Base-by-base conservation (phyloP, 306 rosid species). In the Purshia tridentata region DNA sequence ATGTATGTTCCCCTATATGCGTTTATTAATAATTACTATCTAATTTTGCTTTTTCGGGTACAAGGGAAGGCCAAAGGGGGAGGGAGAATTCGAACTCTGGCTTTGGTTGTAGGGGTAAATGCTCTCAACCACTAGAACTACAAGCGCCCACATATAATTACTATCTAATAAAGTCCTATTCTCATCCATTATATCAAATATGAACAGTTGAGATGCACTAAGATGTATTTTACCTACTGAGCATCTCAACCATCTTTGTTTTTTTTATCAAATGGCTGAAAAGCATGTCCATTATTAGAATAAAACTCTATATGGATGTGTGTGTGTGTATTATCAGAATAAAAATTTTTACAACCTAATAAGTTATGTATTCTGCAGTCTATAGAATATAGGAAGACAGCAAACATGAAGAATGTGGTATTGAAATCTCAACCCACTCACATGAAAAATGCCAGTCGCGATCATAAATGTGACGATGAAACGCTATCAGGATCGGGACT, bases 391-490 rank as follows among this genome's bases (percentile, higher is more conserved):
- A 69, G 35, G 60, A 11, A 63, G 40, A 11, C 35, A 63, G 58
- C 20, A 75, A 44, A 72, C 20, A 45, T 54, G 63, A 71, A 67
- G 51, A 53, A 50, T 29, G 44, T 11, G 49, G 72, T 56, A 23
- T 37, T 47, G 23, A 41, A 50, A 62, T 57, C 50, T 71, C 45
- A 37, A 55, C 72, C 80, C 23, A 83, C 98, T 84, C 79, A 90
- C 99, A 95, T 65, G 90, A 70, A 85, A 95, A 95, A 76, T 87
- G 98, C 99, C 98, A 95, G 19, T 88, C 84, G 9, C 70, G 87
- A 77, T 90, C 88, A 82, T 88, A 91, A 50, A 94, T 77, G 75
- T 90, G 97, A 46, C 78, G 78, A 77, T 87, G 91, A 85, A 95
- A 95, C 57, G 81, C 93, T 78, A 56, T 81, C 76, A 95, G 85